Conservation (phyloP, 768 basidiomycete species). For the Lentinula guzmanii region DNA sequence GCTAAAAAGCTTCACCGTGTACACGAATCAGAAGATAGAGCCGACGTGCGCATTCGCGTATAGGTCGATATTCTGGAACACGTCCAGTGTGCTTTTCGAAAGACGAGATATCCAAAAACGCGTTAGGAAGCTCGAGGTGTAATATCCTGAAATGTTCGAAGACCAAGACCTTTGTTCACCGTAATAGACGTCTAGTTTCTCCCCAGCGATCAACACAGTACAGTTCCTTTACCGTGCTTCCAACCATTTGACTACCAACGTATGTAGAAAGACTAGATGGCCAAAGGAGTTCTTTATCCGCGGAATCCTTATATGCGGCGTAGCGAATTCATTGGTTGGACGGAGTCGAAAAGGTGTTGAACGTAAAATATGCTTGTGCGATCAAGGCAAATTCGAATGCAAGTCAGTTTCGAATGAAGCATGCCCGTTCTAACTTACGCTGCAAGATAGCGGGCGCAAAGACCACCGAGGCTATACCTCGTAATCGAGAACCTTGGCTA, state of each 20-base stretch:
- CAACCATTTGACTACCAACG: conserved; percentile 24
- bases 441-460: conserved; percentile 27
- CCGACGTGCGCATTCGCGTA: conserved; percentile 24
- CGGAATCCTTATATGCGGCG: conserved; percentile 28
- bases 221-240: conserved; percentile 30
- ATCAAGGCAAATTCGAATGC: not conserved
- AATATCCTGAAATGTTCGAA: too few relatives aligned
- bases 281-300: conserved; percentile 8
- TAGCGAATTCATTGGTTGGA: conserved; percentile 29
- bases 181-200: conserved; percentile 19
- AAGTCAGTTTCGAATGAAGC: not conserved
- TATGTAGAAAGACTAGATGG: conserved; percentile 7
- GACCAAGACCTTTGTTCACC: conserved; percentile 20
- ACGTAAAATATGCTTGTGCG: conserved; percentile 13
- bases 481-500: conserved; percentile 19
- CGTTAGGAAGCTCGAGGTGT: not conserved
- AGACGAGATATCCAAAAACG: conserved; percentile 11
- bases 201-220: conserved; percentile 24
- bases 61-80: conserved; percentile 23
- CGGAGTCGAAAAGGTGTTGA: conserved; percentile 23
- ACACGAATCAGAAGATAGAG: not conserved
- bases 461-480: conserved; percentile 31
- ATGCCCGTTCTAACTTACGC: conserved; percentile 11
- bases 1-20: not conserved
- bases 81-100: conserved; percentile 21